Evolutionary conservation across 2,329 filamentous ascomycete genomes (phyloP).

Genomic region (Pseudopithomyces maydicus): DNA sequence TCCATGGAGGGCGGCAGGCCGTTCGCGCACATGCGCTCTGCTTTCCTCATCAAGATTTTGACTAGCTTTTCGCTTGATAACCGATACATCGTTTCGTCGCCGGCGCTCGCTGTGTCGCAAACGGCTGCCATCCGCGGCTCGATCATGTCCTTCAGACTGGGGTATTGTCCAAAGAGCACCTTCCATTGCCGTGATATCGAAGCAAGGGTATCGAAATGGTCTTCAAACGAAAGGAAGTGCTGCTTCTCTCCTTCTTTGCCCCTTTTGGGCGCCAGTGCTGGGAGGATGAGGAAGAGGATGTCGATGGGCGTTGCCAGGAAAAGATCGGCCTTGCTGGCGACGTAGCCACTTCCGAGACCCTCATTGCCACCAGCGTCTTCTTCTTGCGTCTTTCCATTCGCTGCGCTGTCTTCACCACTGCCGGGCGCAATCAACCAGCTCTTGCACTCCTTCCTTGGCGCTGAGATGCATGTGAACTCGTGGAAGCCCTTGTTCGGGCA

Average conservation of each 20-base stretch:
- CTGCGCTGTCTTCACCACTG: conserved; percentile 9
- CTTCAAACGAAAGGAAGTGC: conserved; percentile 71
- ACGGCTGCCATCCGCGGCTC: conserved; percentile 70
- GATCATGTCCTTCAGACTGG: conserved; percentile 51
- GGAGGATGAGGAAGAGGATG: conserved; percentile 80
- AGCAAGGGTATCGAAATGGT: conserved; percentile 70
- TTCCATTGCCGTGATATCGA: conserved; percentile 63
- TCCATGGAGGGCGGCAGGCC: conserved; percentile 82
- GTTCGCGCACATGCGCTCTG: conserved; percentile 66
- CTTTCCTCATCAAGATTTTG: conserved; percentile 70
- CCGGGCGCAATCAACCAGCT: conserved; percentile 58
- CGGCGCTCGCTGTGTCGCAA: conserved; percentile 83
- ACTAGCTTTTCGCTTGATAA: conserved; percentile 75
- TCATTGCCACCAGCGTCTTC: conserved; percentile 1
- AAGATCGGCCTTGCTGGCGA: conserved; percentile 73
- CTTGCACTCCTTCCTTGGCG: conserved; percentile 55
- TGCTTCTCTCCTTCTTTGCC: conserved; percentile 55
- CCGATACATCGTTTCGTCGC: conserved; percentile 84
- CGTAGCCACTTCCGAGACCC: conserved; percentile 51
- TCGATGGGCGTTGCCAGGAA: conserved; percentile 85
- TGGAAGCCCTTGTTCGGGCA: conserved; percentile 63
- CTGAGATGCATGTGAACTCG: conserved; percentile 64
- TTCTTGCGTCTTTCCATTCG: not conserved
- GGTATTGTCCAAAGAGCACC: conserved; percentile 57
- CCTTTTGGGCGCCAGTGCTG: conserved; percentile 63